Evolutionary conservation across 164 flowering plant genomes (phyloP), one percentile per base, ranked within the genome.

Genomic region (Vitis cinerea): DNA sequence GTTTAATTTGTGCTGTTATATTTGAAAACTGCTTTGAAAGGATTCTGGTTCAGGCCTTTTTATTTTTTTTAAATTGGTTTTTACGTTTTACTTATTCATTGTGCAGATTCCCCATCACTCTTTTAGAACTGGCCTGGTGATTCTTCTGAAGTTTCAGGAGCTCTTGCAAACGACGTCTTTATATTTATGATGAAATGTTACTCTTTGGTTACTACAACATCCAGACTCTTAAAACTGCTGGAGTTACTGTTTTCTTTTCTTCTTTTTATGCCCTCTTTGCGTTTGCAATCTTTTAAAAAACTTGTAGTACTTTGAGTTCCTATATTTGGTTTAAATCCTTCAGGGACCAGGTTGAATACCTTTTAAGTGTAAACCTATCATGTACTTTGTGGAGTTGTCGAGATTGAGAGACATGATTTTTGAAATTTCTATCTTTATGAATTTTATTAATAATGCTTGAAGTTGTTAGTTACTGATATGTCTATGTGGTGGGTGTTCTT

Each of bases 121-220:
- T 77, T 79, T 83, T 77, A 66, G 67, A 79, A 67, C 72, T 81
- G 84, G 78, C 76, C 81, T 78, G 90, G 74, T 84, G 90, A 80
- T 79, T 81, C 81, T 78, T 82, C 86, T 82, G 84, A 86, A 77
- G 85, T 81, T 79, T 83, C 82, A 78, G 77, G 83, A 74, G 81
- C 86, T 83, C 76, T 68, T 84, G 83, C 79, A 79, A 85, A 71
- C 48, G 72, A 73, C 23, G 68, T 73, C 74, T 81, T 80, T 77
- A 58, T 72, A 47, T 70, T 73, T 81, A 30, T 44, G 67, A 71
- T 77, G 81, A 81, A 78, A 74, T 61, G 67, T 75, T 70, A 64
- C 70, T 64, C 15, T 77, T 81, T 73, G 72, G 63, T 74, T 64
- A 31, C 60, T 51, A 60, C 65, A 64, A 80, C 69, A 75, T 68